Evolutionary conservation across 176 grass and related monocot species (phyloP), one percentile per base, ranked within the genome.

Genomic region (Melocanna baccifera): DNA sequence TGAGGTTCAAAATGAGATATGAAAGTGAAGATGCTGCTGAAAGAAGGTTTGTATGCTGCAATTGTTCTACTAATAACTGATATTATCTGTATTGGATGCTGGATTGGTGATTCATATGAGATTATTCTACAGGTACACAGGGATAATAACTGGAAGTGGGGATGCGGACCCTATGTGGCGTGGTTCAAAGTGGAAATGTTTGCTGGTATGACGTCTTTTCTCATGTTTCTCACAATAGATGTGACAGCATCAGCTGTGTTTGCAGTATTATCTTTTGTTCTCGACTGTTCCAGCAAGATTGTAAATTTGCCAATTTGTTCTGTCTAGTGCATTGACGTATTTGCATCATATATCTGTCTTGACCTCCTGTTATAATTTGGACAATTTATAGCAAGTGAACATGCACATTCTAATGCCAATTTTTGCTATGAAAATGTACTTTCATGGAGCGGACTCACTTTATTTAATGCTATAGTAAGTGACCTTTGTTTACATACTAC

Each of bases 161-260:
- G 93, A 96, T 25, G 52, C 86, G 1, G 93, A 99, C 43, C 89
- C 93, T 81, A 80, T 92, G 70, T 99, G 96, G 96, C 88, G 81
- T 86, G 84, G 88, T 88, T 99, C 96, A 10, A 99, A 94, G 81
- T 99, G 96, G 96, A 96, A 89, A 91, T 94, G 91, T 87, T 74
- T 99, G 72, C 77, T 89, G 91, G 97, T 99, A 88, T 41, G 47
- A 2, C 3, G 2, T 28, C 20, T 43, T 84, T 29, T 52, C n/a
- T 53, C 2, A 2, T 81, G 9, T 9, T 52, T 84, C 15, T 48
- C 25, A 40, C 8, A 28, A 62, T 81, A 16, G n/a, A 79, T 72
- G 37, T 87, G 4, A 25, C 23, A 16, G 46, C 26, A 70, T 55
- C 12, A 52, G n/a, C 5, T 45, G 1, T 15, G 12, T 40, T 63